Base-by-base conservation (phyloP, 2,329 filamentous ascomycete species). In the Fusarium sp. region DNA sequence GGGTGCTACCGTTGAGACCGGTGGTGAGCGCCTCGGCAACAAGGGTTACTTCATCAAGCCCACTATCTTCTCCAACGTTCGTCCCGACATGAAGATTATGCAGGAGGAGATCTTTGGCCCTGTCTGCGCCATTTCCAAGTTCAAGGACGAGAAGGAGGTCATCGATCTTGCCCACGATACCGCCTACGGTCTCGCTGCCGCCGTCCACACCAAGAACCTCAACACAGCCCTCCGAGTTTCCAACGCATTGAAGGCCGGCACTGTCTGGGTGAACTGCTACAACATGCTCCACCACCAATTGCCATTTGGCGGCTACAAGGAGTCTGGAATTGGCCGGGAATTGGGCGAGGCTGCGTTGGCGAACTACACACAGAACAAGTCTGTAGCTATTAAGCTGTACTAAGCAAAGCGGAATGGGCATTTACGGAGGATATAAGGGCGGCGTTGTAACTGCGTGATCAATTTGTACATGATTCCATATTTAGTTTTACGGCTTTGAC, bases 51-150 rank as follows among this genome's bases (percentile, higher is more conserved):
- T 95, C 87, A 95, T 97, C 83, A 86, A 95, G 87, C 94, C 94
- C 44, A 97, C 94, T 79, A 94, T 97, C 85, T 97, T 97, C 88
- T 91, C 89, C 82, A 91, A 94, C 79, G 94, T 96, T 75, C 89
- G 86, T 55, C 84, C 90, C 75, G 89, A 95, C 82, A 97, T 96
- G 93, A 95, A 93, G 89, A 96, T 97, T 79, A 91, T 94, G 85
- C 89, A 94, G 83, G 93, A 97, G 85, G 94, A 97, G 86, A 96
- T 97, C 81, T 97, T 97, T 81, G 94, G 94, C 73, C 94, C 94
- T 66, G 94, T 97, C 73, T 93, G 91, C 85, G 88, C 92, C 78
- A 91, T 97, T 76, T 88, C 92, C 85, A 97, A 95, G 86, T 97
- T 97, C 88, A 92, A 91, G 86, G 90, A 88, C 75, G 91, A 93